A percentile compares a stretch with the other conserved stretches of the same genome.
Evolutionary conservation across 257 asterid species (phyloP).

Genomic region (Echium plantagineum): DNA sequence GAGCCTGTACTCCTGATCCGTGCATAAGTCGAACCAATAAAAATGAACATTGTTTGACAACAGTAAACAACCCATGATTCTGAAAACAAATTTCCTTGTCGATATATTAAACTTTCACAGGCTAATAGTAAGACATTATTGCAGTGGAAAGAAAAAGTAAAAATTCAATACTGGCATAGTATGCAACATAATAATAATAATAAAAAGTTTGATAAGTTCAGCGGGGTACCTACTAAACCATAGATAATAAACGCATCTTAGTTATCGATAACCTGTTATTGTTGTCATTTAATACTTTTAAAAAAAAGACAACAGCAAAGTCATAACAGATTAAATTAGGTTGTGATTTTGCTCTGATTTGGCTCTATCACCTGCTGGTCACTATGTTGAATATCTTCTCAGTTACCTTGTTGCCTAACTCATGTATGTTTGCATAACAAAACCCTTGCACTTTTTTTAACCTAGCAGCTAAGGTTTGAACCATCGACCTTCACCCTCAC

Average conservation of each 20-base stretch:
- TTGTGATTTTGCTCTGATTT: not conserved
- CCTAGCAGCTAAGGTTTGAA: no score
- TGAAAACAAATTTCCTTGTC: not conserved
- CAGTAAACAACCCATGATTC: not conserved
- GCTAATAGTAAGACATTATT: not conserved
- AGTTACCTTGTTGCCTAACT: not conserved
- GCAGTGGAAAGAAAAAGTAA: not conserved
- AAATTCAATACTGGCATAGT: not conserved
- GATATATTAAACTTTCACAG: not conserved
- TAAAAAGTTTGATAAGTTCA: no score
- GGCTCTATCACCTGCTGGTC: not conserved
- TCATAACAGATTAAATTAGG: not conserved
- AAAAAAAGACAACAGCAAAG: no score
- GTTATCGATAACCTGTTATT: not conserved
- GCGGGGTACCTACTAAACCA: no score
- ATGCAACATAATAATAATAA: not conserved
- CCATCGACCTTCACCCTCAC: no score
- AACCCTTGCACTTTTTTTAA: not conserved
- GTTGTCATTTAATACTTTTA: not conserved
- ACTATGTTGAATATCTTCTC: not conserved
- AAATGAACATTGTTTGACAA: not conserved
- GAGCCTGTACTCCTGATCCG: not conserved
- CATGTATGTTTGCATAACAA: not conserved
- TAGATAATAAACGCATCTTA: no score
- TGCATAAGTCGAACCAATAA: not conserved